A percentile compares a stretch with the other conserved stretches of the same genome.
Conservation (phyloP, 179 eudicot genomes). For the Silene noctiflora region DNA sequence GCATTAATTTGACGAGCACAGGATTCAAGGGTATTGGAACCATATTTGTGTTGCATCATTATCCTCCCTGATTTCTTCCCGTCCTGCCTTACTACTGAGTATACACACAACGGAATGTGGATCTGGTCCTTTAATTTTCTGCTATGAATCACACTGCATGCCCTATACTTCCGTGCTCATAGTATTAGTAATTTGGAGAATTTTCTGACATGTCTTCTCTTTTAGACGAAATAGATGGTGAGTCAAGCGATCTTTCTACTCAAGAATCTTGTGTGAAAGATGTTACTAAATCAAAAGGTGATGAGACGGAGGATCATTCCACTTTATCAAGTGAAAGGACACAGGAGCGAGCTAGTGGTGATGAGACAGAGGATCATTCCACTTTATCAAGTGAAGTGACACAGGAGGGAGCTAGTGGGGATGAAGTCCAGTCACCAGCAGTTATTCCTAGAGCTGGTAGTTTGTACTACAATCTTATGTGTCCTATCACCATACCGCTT, state of each 20-base stretch:
- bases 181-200: neutral
- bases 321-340: constrained; percentile 47
- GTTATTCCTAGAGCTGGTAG: constrained; percentile 39
- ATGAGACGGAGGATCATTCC: constrained; percentile 37
- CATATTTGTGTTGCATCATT: too few species aligned
- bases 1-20: neutral
- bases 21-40: too few species aligned
- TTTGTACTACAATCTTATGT: constrained; percentile 5
- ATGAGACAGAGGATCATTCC: constrained; percentile 35
- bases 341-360: constrained; percentile 31
- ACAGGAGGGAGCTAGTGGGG: constrained; percentile 36
- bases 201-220: constrained; percentile 13
- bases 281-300: constrained; percentile 25
- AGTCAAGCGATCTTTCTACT: constrained; percentile 35
- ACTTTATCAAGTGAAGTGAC: constrained; percentile 48
- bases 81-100: too few species aligned
- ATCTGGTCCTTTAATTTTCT: too few species aligned
- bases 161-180: neutral
- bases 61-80: too few species aligned
- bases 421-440: constrained; percentile 61
- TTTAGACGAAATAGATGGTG: constrained; percentile 43
- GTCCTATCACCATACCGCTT: neutral
- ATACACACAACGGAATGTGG: too few species aligned
- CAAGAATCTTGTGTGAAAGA: constrained; percentile 24
- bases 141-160: neutral